Percentiles rank a stretch among this genome's conserved stretches.
Evolutionary conservation across 495 filamentous ascomycete genomes (phyloP).

Genomic region (Talaromyces wortmannii): DNA sequence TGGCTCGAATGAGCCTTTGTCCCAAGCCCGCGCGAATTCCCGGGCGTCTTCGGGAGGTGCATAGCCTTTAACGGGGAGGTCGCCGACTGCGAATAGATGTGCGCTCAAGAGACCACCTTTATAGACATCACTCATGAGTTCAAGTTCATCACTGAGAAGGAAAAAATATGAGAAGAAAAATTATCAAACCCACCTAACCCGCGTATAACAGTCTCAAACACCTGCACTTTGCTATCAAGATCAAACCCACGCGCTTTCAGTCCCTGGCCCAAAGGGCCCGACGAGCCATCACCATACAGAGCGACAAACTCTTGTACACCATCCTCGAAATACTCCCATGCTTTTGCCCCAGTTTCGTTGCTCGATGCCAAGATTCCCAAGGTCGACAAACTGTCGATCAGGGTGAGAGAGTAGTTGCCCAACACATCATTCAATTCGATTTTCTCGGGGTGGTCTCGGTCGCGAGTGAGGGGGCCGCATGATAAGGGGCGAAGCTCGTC

Average conservation of each 20-base stretch:
- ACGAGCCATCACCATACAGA: conserved; percentile 79
- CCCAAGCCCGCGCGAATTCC: conserved; percentile 31
- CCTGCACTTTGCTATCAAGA: conserved; percentile 94
- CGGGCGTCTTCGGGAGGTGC: conserved; percentile 34
- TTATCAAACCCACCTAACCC: conserved; percentile 52
- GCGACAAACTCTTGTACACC: conserved; percentile 72
- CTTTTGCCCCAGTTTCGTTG: conserved; percentile 46
- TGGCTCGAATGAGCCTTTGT: conserved; percentile 21
- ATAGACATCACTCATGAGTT: background rate
- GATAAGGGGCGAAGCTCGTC: conserved; percentile 90
- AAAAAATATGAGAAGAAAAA: background rate
- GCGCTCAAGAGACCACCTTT: conserved; percentile 77
- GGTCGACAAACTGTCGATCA: conserved; percentile 91
- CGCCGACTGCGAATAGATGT: conserved; percentile 86
- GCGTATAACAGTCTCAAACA: conserved; percentile 95
- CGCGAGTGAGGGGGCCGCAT: conserved; percentile 76
- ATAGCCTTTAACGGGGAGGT: conserved; percentile 78
- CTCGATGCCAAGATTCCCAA: conserved; percentile 83
- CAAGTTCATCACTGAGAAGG: background rate
- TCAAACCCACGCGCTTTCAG: conserved; percentile 80
- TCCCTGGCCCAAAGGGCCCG: conserved; percentile 63
- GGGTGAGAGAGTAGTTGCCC: conserved; percentile 92
- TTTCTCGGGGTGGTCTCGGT: conserved; percentile 69
- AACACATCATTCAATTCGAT: conserved; percentile 92
- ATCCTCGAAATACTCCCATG: conserved; percentile 70